These are phyloP conservation scores for Aspergillus fumigatiaffinis DNA, from an alignment of 2,329 filamentous ascomycete species.

Conservation along the genomic window DNA sequence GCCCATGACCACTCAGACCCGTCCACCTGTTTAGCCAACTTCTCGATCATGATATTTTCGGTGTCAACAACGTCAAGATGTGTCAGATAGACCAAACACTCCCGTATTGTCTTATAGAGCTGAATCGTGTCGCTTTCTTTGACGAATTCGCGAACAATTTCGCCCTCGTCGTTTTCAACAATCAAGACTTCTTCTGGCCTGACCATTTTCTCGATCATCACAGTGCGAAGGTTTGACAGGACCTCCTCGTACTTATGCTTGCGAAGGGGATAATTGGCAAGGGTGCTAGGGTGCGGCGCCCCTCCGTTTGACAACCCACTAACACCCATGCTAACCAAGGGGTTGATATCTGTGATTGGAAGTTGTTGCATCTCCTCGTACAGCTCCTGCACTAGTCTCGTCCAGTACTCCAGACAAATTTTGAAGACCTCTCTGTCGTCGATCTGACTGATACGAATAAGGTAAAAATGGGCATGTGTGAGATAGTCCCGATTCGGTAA, in stretches of 20 bases:
- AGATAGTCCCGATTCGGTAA: conserved; percentile 93
- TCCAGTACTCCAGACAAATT: conserved; percentile 98
- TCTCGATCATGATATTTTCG: conserved; percentile 99
- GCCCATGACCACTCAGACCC: conserved; percentile 98
- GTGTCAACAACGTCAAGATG: conserved; percentile 97
- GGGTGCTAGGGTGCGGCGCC: conserved; percentile 76
- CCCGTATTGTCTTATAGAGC: conserved; percentile 96
- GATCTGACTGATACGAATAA: conserved; percentile 97
- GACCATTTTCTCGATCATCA: conserved; percentile 99
- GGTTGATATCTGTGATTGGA: conserved; percentile 88
- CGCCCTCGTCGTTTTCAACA: conserved; percentile 98
- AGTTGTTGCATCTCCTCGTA: conserved; percentile 99
- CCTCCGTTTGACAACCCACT: conserved; percentile 70
- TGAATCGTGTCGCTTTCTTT: conserved; percentile 99
- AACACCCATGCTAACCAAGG: conserved; percentile 74
- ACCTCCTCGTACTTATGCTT: conserved; percentile 98
- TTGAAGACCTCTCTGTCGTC: conserved; percentile 99
- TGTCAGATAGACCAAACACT: conserved; percentile 94
- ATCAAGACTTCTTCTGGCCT: conserved; percentile 95
- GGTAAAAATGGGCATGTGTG: conserved; percentile 93
- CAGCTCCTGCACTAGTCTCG: conserved; percentile 93
- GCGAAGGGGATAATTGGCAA: conserved; percentile 85
- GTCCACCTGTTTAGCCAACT: conserved; percentile 91
- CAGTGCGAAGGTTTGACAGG: conserved; percentile 84
- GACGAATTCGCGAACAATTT: conserved; percentile 98